These are phyloP conservation scores for Fusarium sp. DNA, from an alignment of 2,329 filamentous ascomycete genomes.

Conservation along the genomic window DNA sequence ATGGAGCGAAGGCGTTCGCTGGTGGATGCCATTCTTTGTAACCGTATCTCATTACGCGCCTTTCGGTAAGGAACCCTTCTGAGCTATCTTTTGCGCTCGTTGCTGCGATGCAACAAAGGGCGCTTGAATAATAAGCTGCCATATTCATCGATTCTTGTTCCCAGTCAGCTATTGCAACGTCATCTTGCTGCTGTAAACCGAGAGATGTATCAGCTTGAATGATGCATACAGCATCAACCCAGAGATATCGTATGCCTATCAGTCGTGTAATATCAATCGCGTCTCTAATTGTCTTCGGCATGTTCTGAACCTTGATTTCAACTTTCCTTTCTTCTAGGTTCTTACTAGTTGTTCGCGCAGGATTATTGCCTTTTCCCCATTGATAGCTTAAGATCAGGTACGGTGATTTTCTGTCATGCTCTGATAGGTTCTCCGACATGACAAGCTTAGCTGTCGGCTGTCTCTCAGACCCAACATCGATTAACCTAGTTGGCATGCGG, in stretches of 20 bases:
- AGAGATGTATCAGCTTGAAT: neutral
- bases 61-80: neutral
- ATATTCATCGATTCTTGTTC: neutral
- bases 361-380: neutral
- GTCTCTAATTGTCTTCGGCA: neutral
- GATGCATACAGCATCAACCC: neutral
- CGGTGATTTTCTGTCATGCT: rapidly evolving
- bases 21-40: neutral
- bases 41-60: rapidly evolving
- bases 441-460: rapidly evolving
- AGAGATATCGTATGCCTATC: neutral
- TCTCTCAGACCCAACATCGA: rapidly evolving
- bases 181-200: neutral
- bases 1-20: rapidly evolving
- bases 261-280: rapidly evolving
- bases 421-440: rapidly evolving
- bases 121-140: neutral
- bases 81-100: neutral
- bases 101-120: neutral
- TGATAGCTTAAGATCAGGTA: neutral
- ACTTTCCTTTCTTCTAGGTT: rapidly evolving
- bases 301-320: rapidly evolving
- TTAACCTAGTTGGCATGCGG: neutral
- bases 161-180: neutral
- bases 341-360: neutral